Conservation (phyloP, 2,329 filamentous ascomycete genomes). For the Penicillium sp. region DNA sequence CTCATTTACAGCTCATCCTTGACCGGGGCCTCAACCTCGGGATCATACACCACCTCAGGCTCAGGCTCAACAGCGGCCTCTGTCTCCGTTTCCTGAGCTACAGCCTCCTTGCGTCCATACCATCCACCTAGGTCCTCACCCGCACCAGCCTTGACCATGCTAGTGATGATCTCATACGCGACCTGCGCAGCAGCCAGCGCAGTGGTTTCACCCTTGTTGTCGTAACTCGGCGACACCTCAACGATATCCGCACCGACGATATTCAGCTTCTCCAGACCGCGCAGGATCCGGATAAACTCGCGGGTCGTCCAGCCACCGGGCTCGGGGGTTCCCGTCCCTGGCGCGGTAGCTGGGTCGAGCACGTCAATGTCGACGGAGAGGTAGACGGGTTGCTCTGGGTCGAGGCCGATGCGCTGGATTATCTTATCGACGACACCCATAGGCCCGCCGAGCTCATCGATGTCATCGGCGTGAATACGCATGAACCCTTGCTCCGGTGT, state of each 20-base stretch:
- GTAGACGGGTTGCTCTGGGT: conserved; percentile 76
- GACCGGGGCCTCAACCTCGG: conserved; percentile 3
- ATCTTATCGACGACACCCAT: conserved; percentile 73
- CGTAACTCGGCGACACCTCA: conserved; percentile 85
- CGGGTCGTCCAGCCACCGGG: conserved; percentile 89
- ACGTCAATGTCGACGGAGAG: conserved; percentile 82
- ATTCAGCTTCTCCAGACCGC: conserved; percentile 81
- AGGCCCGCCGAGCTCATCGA: conserved; percentile 75
- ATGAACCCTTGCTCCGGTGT: conserved; percentile 74
- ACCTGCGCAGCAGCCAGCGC: conserved; percentile 83
- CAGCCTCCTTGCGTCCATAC: conserved; percentile 41
- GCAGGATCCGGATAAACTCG: conserved; percentile 81
- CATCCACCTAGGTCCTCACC: conserved; percentile 46
- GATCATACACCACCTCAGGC: conserved; percentile 13
- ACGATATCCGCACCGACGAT: conserved; percentile 89
- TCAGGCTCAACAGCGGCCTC: conserved; percentile 2
- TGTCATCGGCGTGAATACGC: conserved; percentile 81
- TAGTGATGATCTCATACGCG: conserved; percentile 81
- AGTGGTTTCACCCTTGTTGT: conserved; percentile 78
- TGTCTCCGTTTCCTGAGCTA: conserved; percentile 21
- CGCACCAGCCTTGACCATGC: conserved; percentile 52
- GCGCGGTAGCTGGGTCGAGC: conserved; percentile 71
- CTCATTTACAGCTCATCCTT: conserved; percentile 38
- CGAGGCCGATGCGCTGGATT: conserved; percentile 68
- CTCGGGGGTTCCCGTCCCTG: conserved; percentile 86